Evolutionary conservation across 306 rosid species (phyloP).

Genomic region (Quercus dentata): DNA sequence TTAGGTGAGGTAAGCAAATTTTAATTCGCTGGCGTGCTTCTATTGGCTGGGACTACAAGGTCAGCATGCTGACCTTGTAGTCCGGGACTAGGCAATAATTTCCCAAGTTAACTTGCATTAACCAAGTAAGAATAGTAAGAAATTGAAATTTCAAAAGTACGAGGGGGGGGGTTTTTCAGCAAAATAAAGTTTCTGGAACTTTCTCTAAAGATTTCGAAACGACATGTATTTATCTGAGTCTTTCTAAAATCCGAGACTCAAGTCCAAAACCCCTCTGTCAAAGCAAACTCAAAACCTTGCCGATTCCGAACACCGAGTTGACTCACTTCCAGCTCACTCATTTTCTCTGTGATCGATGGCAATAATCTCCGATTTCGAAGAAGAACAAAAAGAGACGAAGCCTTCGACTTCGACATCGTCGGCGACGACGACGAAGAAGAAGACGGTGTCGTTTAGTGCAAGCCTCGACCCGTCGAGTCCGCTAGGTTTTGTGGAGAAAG

Average conservation of each 20-base stretch:
- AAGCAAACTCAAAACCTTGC: neutral
- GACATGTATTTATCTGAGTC: neutral
- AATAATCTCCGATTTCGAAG: constrained; percentile 64
- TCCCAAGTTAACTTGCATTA: neutral
- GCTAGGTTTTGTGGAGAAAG: constrained; percentile 47
- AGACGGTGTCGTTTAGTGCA: constrained; percentile 41
- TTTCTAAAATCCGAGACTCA: too few relatives aligned
- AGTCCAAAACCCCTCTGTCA: neutral
- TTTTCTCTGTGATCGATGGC: constrained; percentile 43
- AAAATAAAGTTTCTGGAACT: neutral
- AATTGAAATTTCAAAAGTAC: neutral
- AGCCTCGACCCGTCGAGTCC: constrained; percentile 64
- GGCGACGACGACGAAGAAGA: neutral
- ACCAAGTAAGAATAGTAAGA: neutral
- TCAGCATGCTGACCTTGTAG: too few relatives aligned
- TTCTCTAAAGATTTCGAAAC: neutral
- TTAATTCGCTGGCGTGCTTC: too few relatives aligned
- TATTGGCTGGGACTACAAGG: too few relatives aligned
- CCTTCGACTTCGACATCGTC: constrained; percentile 18
- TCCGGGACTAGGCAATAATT: too few relatives aligned
- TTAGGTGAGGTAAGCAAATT: too few relatives aligned
- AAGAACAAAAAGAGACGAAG: constrained; percentile 23
- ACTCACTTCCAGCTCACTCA: neutral
- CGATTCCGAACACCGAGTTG: neutral
- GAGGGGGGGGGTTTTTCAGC: neutral